Conservation (phyloP, 1,139 yeast genomes). For the Kluyveromyces marxianus region DNA sequence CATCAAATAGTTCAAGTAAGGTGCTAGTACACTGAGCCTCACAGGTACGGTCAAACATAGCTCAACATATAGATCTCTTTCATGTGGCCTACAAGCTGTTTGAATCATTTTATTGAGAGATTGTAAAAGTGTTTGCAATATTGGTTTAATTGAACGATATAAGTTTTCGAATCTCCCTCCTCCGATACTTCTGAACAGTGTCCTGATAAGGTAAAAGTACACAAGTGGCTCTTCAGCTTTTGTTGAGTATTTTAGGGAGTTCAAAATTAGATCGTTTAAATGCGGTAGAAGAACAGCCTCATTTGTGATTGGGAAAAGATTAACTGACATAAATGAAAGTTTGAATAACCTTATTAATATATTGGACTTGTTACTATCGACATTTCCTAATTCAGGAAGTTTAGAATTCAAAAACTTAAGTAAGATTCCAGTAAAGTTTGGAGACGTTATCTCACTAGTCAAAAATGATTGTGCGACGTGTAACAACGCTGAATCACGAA, state of each 20-base stretch:
- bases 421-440: constrained; percentile 84
- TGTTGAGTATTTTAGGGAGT: constrained; percentile 73
- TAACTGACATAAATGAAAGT: constrained; percentile 92
- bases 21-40: constrained; percentile 83
- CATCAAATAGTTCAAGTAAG: constrained; percentile 81
- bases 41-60: constrained; percentile 94
- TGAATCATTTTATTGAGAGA: constrained; percentile 76
- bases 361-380: constrained; percentile 70
- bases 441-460: constrained; percentile 88
- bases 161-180: constrained; percentile 92
- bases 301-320: constrained; percentile 78
- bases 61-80: constrained; percentile 89
- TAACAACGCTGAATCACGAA: constrained; percentile 76
- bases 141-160: constrained; percentile 87
- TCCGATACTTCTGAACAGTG: constrained; percentile 87
- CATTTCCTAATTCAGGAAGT: constrained; percentile 72
- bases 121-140: constrained; percentile 77
- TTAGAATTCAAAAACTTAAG: constrained; percentile 69
- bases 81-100: constrained; percentile 82
- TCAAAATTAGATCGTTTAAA: constrained; percentile 70
- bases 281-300: constrained; percentile 86
- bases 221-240: constrained; percentile 89
- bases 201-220: constrained; percentile 80
- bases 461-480: constrained; percentile 91
- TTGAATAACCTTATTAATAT: constrained; percentile 81